phyloP scores from a whole-genome alignment of 768 basidiomycete genomes.

The Mycena maculata region DNA sequence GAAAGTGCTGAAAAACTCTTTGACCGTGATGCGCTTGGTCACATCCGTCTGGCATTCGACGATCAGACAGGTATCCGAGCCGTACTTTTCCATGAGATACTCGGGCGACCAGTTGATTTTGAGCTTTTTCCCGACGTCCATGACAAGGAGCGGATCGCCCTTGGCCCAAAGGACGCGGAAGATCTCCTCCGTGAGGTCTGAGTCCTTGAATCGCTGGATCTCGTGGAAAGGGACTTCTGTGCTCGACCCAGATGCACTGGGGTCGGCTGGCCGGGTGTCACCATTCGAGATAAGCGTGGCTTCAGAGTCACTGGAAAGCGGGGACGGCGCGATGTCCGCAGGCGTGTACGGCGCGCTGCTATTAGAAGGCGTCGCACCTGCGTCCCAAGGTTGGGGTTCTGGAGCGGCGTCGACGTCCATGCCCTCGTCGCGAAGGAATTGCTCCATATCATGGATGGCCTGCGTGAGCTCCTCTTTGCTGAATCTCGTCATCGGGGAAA shows the following conservation, averaged over 20 bases:
- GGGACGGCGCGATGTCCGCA: conserved; percentile 16
- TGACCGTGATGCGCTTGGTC: conserved; percentile 72
- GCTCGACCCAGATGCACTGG: conserved; percentile 5
- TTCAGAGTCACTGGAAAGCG: conserved; percentile 24
- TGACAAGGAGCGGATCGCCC: conserved; percentile 85
- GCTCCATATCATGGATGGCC: conserved; percentile 78
- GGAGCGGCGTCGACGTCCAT: not conserved
- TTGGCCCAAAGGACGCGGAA: conserved; percentile 79
- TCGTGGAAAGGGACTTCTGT: conserved; percentile 56
- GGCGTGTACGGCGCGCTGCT: not conserved
- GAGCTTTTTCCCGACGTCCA: conserved; percentile 70
- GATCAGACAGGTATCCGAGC: conserved; percentile 72
- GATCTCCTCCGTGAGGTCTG: conserved; percentile 63
- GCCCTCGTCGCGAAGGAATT: conserved; percentile 49
- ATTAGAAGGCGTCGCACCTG: not conserved
- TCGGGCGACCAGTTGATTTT: conserved; percentile 83
- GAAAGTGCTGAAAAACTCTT: conserved; percentile 84
- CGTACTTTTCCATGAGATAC: conserved; percentile 80
- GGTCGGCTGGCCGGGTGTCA: not conserved
- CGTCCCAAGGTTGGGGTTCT: not conserved
- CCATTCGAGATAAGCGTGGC: conserved; percentile 22
- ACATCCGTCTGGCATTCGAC: conserved; percentile 85
- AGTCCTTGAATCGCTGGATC: conserved; percentile 58
- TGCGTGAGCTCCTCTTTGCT: conserved; percentile 68
- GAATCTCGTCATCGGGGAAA: conserved; percentile 87